Conservation (phyloP, 202 grass and related monocot species). For the Schoenoplectus triqueter region DNA sequence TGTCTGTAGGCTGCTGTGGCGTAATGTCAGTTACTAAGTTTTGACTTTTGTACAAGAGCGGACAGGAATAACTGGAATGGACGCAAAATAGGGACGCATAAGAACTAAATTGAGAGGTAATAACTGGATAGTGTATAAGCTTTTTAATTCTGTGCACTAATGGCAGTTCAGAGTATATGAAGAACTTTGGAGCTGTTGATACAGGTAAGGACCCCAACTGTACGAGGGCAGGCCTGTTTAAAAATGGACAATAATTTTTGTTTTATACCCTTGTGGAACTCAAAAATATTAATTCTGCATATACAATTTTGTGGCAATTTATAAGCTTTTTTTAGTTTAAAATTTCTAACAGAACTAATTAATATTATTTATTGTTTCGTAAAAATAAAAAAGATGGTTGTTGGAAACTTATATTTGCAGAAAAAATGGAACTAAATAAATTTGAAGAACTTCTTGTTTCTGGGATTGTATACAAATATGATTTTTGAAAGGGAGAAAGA, state of each 20-base stretch:
- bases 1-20: too few relatives aligned
- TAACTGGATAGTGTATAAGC: constrained; percentile 17
- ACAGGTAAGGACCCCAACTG: not conserved
- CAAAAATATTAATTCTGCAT: not conserved
- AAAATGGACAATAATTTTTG: not conserved
- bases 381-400: too few relatives aligned
- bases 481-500: not conserved
- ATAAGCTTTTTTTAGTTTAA: too few relatives aligned
- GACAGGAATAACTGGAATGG: not conserved
- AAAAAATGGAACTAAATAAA: not conserved
- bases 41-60: too few relatives aligned
- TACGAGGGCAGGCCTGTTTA: not conserved
- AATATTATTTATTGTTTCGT: too few relatives aligned
- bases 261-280: not conserved
- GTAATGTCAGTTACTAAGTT: too few relatives aligned
- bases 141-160: constrained; percentile 23
- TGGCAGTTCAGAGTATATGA: not conserved
- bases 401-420: too few relatives aligned
- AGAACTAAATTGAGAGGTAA: not conserved
- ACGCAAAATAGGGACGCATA: not conserved
- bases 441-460: not conserved
- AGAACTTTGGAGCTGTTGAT: constrained; percentile 8
- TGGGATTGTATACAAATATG: not conserved
- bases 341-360: too few relatives aligned
- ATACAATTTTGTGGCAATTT: not conserved